Conservation (phyloP, 1,139 yeast species). For the Nakaseomyces nivariensis region DNA sequence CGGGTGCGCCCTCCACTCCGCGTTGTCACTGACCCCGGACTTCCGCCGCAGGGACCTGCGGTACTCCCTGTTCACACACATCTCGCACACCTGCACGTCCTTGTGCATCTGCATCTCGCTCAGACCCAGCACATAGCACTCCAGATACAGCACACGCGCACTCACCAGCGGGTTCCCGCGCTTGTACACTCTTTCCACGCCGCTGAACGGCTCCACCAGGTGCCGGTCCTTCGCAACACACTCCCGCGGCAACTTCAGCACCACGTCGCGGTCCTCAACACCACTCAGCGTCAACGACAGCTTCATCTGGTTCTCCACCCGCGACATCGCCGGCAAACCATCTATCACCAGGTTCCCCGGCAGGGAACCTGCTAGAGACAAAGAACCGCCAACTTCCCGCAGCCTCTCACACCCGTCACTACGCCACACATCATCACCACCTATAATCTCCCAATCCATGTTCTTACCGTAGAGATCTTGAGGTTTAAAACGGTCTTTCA, state of each 20-base stretch:
- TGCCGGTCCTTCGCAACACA: slow-evolving; percentile 79
- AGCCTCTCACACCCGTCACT: not conserved
- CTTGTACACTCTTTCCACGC: slow-evolving; percentile 17
- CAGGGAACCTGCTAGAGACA: too few relatives aligned
- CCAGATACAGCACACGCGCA: slow-evolving; percentile 49
- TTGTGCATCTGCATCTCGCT: slow-evolving; percentile 45
- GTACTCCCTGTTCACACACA: slow-evolving; percentile 86
- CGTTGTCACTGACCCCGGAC: slow-evolving; percentile 56
- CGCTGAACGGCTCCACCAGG: slow-evolving; percentile 32
- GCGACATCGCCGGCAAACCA: slow-evolving; percentile 65
- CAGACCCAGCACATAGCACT: slow-evolving; percentile 49
- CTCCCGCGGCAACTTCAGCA: slow-evolving; percentile 64
- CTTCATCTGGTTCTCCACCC: slow-evolving; percentile 94
- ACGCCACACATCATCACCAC: not conserved
- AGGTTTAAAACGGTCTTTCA: too few relatives aligned
- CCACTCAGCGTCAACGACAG: slow-evolving; percentile 57
- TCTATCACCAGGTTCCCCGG: slow-evolving; percentile 37
- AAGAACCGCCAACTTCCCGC: not conserved
- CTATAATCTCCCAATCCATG: not conserved
- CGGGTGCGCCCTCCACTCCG: slow-evolving; percentile 67
- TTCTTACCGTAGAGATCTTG: not conserved
- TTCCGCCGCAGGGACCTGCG: slow-evolving; percentile 87
- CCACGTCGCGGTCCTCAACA: slow-evolving; percentile 27
- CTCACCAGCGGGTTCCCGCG: slow-evolving; percentile 33
- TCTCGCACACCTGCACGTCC: slow-evolving; percentile 69